Conservation (phyloP, 331 rosid species). For the Pyrus hybrid region DNA sequence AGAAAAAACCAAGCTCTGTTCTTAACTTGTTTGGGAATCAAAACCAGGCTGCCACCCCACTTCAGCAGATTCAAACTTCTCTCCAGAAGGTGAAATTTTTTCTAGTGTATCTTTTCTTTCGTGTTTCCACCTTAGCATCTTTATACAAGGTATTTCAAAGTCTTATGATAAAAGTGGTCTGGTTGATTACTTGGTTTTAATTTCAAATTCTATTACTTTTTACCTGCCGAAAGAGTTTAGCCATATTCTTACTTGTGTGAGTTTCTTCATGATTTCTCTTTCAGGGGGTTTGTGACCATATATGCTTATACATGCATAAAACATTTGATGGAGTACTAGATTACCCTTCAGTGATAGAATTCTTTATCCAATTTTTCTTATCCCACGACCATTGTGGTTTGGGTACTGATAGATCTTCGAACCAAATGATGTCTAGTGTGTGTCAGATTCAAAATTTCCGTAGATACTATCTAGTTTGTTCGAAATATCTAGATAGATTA, state of each 20-base stretch:
- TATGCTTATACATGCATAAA: neutral
- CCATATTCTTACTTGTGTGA: neutral
- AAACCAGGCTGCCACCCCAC: conserved; percentile 62
- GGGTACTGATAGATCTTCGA: neutral
- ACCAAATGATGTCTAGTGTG: neutral
- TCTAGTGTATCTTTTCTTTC: neutral
- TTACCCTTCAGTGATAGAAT: neutral
- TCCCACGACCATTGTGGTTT: neutral
- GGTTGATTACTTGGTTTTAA: no score
- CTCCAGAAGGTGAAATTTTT: conserved; percentile 62
- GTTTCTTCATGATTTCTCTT: neutral
- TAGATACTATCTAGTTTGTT: neutral
- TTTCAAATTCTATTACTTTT: neutral
- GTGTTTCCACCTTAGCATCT: neutral
- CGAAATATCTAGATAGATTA: neutral
- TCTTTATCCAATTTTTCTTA: neutral
- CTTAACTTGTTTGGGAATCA: no score
- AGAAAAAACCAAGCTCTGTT: no score
- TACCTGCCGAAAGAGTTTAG: neutral
- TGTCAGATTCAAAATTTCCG: no score
- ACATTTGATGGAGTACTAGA: neutral
- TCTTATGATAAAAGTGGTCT: neutral
- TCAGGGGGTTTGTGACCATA: no score
- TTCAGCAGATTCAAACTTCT: conserved; percentile 62
- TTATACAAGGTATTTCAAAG: neutral